These are phyloP conservation scores for Debaryomyces fabryi DNA, from an alignment of 1,139 yeast genomes.

Conservation along the genomic window DNA sequence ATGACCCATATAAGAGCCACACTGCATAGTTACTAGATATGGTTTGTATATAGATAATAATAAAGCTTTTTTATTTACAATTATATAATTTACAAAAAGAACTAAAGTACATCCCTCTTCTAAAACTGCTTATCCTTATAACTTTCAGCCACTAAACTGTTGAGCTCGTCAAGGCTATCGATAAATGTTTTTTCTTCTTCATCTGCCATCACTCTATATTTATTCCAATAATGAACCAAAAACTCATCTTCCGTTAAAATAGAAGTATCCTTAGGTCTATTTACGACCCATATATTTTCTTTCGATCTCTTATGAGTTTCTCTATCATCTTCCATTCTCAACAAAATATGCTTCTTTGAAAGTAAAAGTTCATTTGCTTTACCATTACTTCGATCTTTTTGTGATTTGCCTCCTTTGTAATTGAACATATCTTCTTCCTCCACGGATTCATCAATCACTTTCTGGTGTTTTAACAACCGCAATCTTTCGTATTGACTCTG, in stretches of 20 bases:
- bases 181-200: constrained; percentile 47
- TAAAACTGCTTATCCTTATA: constrained; percentile 44
- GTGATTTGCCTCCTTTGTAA: constrained; percentile 22
- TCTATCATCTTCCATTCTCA: constrained; percentile 84
- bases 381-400: constrained; percentile 15
- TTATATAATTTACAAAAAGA: constrained; percentile 4
- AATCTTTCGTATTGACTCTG: constrained; percentile 55
- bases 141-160: constrained; percentile 49
- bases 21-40: not conserved
- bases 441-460: constrained; percentile 25
- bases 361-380: constrained; percentile 26
- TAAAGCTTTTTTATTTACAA: constrained; percentile 11
- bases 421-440: constrained; percentile 37
- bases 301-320: constrained; percentile 81
- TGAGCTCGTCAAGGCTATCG: constrained; percentile 56
- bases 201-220: constrained; percentile 45
- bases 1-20: not conserved
- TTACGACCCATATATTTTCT: constrained; percentile 73
- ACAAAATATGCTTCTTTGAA: constrained; percentile 61
- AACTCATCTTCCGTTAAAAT: constrained; percentile 59
- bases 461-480: constrained; percentile 34
- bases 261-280: constrained; percentile 43
- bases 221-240: constrained; percentile 57
- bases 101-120: constrained; percentile 6
- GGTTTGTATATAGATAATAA: constrained; percentile 1